phyloP scores from a whole-genome alignment of 2,329 filamentous ascomycete species.

The Pseudohalonectria lignicola region DNA sequence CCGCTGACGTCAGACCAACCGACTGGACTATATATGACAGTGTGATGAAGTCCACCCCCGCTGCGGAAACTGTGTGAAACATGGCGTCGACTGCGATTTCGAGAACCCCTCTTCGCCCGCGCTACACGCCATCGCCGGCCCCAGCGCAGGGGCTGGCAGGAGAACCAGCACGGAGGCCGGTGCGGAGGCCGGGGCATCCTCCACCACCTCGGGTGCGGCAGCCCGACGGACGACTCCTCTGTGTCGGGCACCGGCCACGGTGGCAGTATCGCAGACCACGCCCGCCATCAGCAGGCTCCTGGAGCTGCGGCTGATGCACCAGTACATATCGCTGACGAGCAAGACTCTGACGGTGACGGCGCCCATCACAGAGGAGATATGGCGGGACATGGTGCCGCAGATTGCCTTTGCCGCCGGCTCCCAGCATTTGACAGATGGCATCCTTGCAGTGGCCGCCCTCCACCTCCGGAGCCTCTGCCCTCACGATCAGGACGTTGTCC shows the following conservation, averaged over 20 bases:
- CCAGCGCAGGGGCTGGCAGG: constrained; percentile 1
- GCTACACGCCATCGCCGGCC: constrained; percentile 1
- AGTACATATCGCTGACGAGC: constrained; percentile 50
- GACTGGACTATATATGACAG: constrained; percentile 18
- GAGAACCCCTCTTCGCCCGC: constrained; percentile 41
- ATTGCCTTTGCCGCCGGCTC: constrained; percentile 43
- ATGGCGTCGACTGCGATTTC: constrained; percentile 57
- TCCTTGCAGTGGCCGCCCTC: constrained; percentile 52
- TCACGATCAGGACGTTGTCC: constrained; percentile 47
- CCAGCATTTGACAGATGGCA: constrained; percentile 49
- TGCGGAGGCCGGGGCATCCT: constrained; percentile 10
- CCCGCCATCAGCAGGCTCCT: constrained; percentile 34
- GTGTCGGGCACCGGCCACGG: constrained; percentile 22
- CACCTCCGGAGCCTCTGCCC: constrained; percentile 47
- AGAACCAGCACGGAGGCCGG: constrained; percentile 5
- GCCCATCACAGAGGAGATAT: constrained; percentile 41
- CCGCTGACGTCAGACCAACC: too few relatives aligned
- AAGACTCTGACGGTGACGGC: constrained; percentile 46
- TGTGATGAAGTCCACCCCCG: constrained; percentile 56
- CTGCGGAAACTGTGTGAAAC: constrained; percentile 56
- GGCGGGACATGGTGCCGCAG: constrained; percentile 47
- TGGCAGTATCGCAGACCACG: constrained; percentile 21
- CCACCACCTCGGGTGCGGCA: constrained; percentile 10
- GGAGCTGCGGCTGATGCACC: constrained; percentile 53
- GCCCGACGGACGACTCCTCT: constrained; percentile 18